Percentiles rank a stretch among this genome's conserved stretches.
Conservation (phyloP, 208 protist genomes). For the Porcisia hertigi region DNA sequence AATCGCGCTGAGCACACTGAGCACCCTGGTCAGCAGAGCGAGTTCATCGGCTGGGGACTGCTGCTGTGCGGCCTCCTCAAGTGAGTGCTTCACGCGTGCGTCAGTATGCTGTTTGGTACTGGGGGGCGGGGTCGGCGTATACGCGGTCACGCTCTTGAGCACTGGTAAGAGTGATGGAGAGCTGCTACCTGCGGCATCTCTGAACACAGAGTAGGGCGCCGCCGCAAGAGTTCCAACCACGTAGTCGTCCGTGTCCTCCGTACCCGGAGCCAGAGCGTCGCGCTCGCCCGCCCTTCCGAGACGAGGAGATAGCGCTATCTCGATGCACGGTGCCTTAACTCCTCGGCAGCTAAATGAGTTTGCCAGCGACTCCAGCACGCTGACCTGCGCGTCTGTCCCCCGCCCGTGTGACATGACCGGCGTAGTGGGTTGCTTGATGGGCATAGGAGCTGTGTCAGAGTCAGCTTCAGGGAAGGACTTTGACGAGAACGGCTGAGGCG, state of each 20-base stretch:
- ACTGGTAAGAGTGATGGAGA: not conserved
- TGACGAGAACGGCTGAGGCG: not conserved
- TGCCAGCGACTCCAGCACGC: slow-evolving; percentile 7
- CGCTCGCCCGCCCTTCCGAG: not conserved
- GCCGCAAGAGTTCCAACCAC: slow-evolving; percentile 13
- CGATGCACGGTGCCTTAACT: not conserved
- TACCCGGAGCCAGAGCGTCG: not conserved
- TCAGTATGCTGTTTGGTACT: not conserved
- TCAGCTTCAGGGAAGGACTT: not conserved
- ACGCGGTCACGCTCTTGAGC: not conserved
- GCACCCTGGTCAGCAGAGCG: not conserved
- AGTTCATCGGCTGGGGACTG: not conserved
- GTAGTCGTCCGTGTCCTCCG: slow-evolving; percentile 1
- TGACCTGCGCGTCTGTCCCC: not conserved
- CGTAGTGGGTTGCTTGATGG: not conserved
- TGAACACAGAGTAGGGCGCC: slow-evolving; percentile 5
- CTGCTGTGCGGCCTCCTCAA: not conserved
- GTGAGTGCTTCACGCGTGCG: no score
- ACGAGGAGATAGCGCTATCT: not conserved
- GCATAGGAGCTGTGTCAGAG: not conserved
- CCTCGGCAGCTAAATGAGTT: slow-evolving; percentile 3
- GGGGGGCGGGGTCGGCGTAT: not conserved
- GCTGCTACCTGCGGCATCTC: not conserved
- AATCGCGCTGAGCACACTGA: slow-evolving; percentile 11
- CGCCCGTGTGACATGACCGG: not conserved